A percentile compares a stretch with the other conserved stretches of the same genome.
Conservation (phyloP, 306 rosid genomes). For the Mucuna pruriens region DNA sequence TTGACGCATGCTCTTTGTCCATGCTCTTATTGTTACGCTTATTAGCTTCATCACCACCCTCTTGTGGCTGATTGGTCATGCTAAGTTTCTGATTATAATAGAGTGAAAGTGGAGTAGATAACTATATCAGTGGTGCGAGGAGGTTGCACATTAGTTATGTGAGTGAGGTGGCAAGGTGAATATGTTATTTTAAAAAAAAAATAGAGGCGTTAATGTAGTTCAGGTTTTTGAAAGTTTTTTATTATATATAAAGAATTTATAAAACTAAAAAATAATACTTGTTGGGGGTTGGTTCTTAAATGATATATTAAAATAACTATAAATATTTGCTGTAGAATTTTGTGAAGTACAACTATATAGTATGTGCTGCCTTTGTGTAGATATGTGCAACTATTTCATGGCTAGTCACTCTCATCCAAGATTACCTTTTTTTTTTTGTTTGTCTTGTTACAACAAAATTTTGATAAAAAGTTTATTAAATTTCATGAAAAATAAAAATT, state of each 20-base stretch:
- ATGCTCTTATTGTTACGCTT: too few relatives aligned
- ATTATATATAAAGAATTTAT: too few relatives aligned
- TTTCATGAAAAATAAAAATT: too few relatives aligned
- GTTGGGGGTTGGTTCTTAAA: slow-evolving; percentile 19
- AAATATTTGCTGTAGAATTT: not conserved
- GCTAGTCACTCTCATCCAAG: too few relatives aligned
- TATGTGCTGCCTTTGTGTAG: too few relatives aligned
- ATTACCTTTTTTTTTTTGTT: too few relatives aligned
- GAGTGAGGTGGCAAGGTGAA: slow-evolving; percentile 60
- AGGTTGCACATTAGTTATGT: slow-evolving; percentile 64
- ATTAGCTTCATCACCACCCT: not conserved
- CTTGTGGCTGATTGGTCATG: slow-evolving; percentile 46
- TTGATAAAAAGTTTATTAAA: too few relatives aligned
- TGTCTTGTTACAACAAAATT: too few relatives aligned
- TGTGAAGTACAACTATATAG: too few relatives aligned
- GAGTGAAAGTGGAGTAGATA: slow-evolving; percentile 18
- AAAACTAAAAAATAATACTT: not conserved
- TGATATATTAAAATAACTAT: not conserved
- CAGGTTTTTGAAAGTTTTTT: too few relatives aligned
- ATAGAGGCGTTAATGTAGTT: slow-evolving; percentile 44
- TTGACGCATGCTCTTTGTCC: not conserved
- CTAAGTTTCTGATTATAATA: not conserved
- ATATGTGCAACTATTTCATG: too few relatives aligned
- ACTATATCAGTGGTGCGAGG: slow-evolving; percentile 7
- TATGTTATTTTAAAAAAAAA: slow-evolving; percentile 42